Evolutionary conservation across 202 grass and related monocot species (phyloP), one percentile per base, ranked within the genome.

Genomic region (Zizania palustris): DNA sequence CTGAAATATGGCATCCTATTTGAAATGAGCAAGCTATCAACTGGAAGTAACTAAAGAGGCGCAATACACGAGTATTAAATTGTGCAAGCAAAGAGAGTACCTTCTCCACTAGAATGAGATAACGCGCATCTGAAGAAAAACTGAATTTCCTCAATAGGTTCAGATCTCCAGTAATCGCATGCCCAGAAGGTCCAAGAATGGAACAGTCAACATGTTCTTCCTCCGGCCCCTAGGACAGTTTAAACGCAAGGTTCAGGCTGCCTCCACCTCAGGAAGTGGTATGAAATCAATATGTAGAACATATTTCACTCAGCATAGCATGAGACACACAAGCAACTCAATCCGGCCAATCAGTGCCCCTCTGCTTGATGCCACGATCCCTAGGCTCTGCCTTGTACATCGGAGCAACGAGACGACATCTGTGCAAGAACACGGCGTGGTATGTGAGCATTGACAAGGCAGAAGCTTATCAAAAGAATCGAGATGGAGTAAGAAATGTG

Each of bases 1-100:
- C 79, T 97, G 90, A 86, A 97, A 97, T 89, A 97, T 86, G 43
- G 88, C 90, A 80, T 97, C 90, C 93, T 97, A 77, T 67, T 89
- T 61, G 45, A 79, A 83, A 59, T 22, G 51, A 60, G 14, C 39
- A 7, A 71, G 20, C 15, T 13, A 67, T 82, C 38, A 87, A 58
- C 20, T 48, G 9, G 14, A 34, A 65, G 19, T 9, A 49, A 78
- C 65, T 1, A 28, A 13, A 49, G n/a, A 46, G 42, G 66, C 63
- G 56, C 1, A 45, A 38, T 44, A 49, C 15, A 71, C 4, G 37
- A 48, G n/a, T 28, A 28, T 28, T 62, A 75, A 15, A 83, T 13
- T 63, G 38, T 5, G 63, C 42, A 33, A 72, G 5, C 3, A 75
- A 50, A 71, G 58, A 57, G 0, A 72, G 28, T 85, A 97, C 90